A percentile compares a stretch with the other conserved stretches of the same genome.
Evolutionary conservation across 768 basidiomycete genomes (phyloP).

Genomic region (Psilocybe subaeruginosa): DNA sequence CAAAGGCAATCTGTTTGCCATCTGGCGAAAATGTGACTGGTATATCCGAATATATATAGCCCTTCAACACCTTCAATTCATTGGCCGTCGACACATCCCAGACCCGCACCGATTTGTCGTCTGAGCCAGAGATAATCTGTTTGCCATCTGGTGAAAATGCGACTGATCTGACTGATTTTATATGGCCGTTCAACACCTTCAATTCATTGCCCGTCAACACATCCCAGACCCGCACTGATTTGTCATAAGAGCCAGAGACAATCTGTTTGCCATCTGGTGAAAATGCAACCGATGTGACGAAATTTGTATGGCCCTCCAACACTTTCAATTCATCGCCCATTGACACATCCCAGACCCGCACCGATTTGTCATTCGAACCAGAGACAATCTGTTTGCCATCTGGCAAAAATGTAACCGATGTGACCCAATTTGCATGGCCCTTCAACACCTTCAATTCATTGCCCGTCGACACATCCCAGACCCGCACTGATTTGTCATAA

Average conservation of each 20-base stretch:
- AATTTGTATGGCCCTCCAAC: too few relatives aligned
- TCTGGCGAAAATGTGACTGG: constrained; percentile 6
- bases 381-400: too few relatives aligned
- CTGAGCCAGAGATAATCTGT: constrained; percentile 4
- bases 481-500: too few relatives aligned
- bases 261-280: too few relatives aligned
- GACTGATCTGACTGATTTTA: not conserved
- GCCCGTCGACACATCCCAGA: too few relatives aligned
- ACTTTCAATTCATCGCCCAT: too few relatives aligned
- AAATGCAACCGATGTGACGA: too few relatives aligned
- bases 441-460: too few relatives aligned
- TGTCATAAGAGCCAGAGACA: constrained; percentile 9
- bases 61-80: not conserved
- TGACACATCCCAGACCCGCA: too few relatives aligned
- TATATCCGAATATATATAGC: not conserved
- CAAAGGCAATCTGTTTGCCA: constrained; percentile 4
- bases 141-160: constrained; percentile 13
- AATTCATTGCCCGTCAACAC: not conserved
- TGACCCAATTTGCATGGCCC: too few relatives aligned
- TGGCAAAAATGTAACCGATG: too few relatives aligned
- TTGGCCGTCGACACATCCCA: constrained; percentile 3
- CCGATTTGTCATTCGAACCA: too few relatives aligned
- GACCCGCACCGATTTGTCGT: not conserved
- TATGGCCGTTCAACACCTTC: constrained; percentile 4
- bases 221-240: constrained; percentile 6